Base-by-base conservation (phyloP, 306 rosid species). In the Sophora flavescens region DNA sequence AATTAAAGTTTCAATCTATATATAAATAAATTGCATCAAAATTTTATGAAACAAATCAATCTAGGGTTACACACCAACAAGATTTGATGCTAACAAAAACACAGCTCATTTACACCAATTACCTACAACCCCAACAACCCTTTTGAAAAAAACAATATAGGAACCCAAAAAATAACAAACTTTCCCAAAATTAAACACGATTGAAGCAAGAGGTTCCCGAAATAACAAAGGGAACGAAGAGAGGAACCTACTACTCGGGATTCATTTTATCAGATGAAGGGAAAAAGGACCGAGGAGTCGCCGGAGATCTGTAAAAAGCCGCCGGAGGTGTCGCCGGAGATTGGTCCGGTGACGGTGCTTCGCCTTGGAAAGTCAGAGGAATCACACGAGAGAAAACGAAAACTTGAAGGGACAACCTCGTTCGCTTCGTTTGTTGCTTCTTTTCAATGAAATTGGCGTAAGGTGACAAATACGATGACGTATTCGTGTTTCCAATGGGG, bases 191-290 rank as follows among this genome's bases (percentile, higher is more conserved):
- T 17, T 45, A 13, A 14, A 63, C 1, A 41, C 38, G 63, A 75
- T 17, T 36, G 10, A 39, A 70, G 17, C n/a, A 14, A 51, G 22
- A 30, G 51, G 4, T 16, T 10, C 36, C 4, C 35, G 26, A 45
- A 45, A 45, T 22, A 13, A 36, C 8, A 10, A 63, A 45, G 47
- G 48, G n/a, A 78, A 10, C 9, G 26, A 72, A 54, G 11, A 30
- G 38, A 74, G 69, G 53, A 64, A 84, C 82, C 7, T 80, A 84
- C 87, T 84, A 84, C 22, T 84, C 87, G 53, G 84, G 82, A 80
- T 84, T 84, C 87, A 84, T 68, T 12, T 80, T 15, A 9, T 28
- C 32, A 58, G 57, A 77, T 11, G 3, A 59, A 41, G 73, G 16
- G 9, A 22, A n/a, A n/a, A 30, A 18, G 81, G 70, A 54, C 0